Evolutionary conservation across 148 eudicot genomes (phyloP).

Genomic region (Suaeda aralocaspica): DNA sequence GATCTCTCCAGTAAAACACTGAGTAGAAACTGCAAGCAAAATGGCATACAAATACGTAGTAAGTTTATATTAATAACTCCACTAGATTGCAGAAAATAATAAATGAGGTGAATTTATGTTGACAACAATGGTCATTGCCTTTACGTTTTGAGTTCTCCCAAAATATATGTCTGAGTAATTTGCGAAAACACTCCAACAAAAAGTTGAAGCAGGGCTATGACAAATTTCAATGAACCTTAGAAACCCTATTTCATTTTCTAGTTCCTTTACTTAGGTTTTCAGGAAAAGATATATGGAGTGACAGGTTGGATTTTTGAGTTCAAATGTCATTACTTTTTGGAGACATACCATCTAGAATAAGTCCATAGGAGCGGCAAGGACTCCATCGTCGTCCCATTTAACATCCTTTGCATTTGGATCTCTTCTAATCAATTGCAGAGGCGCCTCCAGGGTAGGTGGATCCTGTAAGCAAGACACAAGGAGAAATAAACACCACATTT

Average conservation of each 20-base stretch:
- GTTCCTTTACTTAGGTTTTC: background rate
- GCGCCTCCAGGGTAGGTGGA: conserved; percentile 78
- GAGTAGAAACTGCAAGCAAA: too few species aligned
- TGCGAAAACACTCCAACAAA: too few species aligned
- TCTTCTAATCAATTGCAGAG: conserved; percentile 58
- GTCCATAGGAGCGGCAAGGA: conserved; percentile 56
- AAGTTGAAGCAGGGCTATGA: background rate
- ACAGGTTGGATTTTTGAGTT: background rate
- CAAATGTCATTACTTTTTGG: background rate
- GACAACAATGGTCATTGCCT: background rate
- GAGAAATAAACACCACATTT: conserved; percentile 5
- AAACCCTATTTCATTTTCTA: too few species aligned
- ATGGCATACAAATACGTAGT: background rate
- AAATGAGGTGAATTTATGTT: background rate
- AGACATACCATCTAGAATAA: conserved; percentile 53
- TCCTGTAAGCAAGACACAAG: conserved; percentile 38
- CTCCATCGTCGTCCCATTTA: conserved; percentile 79
- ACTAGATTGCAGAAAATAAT: background rate
- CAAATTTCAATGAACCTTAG: too few species aligned
- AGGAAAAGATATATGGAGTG: background rate
- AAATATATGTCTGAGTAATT: too few species aligned
- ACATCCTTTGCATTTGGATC: conserved; percentile 55
- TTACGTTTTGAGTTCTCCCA: too few species aligned
- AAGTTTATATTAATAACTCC: too few species aligned
- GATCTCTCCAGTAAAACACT: background rate